phyloP scores from a whole-genome alignment of 352 stramenopile genomes.

The Globisporangium rhizosaccharum region DNA sequence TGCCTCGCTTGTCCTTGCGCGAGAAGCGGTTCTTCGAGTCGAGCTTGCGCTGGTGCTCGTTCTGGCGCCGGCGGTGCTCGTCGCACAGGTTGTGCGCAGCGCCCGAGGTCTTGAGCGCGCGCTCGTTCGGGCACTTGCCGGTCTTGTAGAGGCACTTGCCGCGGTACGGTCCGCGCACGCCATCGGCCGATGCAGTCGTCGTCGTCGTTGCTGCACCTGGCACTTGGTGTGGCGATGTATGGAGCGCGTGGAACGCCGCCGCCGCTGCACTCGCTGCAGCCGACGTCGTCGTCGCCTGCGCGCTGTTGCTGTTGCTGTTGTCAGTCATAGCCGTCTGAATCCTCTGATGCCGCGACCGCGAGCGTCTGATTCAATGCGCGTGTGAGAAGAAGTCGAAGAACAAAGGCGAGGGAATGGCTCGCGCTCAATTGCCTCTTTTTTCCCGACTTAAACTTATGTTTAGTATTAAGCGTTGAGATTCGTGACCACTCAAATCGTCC shows the following conservation, averaged over 20 bases:
- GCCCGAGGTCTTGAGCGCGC: constrained; percentile 80
- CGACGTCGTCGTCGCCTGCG: no score
- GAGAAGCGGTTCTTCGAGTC: constrained; percentile 76
- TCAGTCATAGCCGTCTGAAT: constrained; percentile 9
- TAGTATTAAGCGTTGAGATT: not conserved
- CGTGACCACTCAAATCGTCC: not conserved
- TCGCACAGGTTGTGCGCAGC: constrained; percentile 82
- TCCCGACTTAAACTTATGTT: not conserved
- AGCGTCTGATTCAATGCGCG: constrained; percentile 4
- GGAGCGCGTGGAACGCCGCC: not conserved
- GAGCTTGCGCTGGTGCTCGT: constrained; percentile 85
- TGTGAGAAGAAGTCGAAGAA: not conserved
- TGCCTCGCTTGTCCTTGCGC: constrained; percentile 48
- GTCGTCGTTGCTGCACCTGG: not conserved
- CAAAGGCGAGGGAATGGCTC: not conserved
- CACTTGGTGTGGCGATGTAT: not conserved
- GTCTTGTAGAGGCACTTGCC: constrained; percentile 86
- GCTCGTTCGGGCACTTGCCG: constrained; percentile 82
- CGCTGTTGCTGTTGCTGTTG: not conserved
- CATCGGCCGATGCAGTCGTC: not conserved
- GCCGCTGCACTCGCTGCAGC: not conserved
- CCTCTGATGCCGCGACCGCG: constrained; percentile 3
- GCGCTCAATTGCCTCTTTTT: no score
- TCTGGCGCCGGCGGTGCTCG: constrained; percentile 77
- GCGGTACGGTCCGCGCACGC: constrained; percentile 27